These are phyloP conservation scores for Teunomyces stri DNA, from an alignment of 805 yeast species.

Conservation along the genomic window DNA sequence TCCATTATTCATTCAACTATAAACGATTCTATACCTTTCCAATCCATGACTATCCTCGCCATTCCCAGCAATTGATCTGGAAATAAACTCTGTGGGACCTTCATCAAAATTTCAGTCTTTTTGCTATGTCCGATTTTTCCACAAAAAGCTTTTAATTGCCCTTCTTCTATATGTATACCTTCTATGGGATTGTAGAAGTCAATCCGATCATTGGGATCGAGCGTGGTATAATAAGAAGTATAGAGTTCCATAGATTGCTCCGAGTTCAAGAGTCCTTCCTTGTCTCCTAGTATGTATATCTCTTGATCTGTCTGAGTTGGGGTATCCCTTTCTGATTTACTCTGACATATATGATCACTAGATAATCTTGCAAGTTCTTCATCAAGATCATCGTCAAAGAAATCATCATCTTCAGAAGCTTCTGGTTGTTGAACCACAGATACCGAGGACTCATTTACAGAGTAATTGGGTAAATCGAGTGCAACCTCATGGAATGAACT, in stretches of 20 bases:
- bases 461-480: background rate
- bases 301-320: constrained; percentile 10
- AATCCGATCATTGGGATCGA: constrained; percentile 15
- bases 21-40: constrained; percentile 3
- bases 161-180: constrained; percentile 4
- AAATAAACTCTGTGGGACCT: background rate
- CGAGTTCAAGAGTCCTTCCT: constrained; percentile 41
- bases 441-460: background rate
- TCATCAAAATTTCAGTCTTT: constrained; percentile 6
- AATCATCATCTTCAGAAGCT: constrained; percentile 9
- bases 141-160: constrained; percentile 2
- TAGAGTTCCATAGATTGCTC: constrained; percentile 40
- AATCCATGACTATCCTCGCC: background rate
- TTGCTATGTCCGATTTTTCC: constrained; percentile 18
- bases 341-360: constrained; percentile 1
- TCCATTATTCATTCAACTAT: background rate
- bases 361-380: constrained; percentile 16
- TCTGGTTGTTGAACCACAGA: background rate
- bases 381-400: constrained; percentile 24
- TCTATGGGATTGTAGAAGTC: constrained; percentile 9
- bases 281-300: constrained; percentile 16
- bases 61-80: background rate
- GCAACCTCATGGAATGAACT: background rate
- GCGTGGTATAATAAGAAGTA: constrained; percentile 32
- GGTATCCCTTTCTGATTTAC: background rate